A percentile compares a stretch with the other conserved stretches of the same genome.
These are phyloP conservation scores for Aspergillus versicolor DNA, from an alignment of 2,329 filamentous ascomycete species.

Conservation along the genomic window DNA sequence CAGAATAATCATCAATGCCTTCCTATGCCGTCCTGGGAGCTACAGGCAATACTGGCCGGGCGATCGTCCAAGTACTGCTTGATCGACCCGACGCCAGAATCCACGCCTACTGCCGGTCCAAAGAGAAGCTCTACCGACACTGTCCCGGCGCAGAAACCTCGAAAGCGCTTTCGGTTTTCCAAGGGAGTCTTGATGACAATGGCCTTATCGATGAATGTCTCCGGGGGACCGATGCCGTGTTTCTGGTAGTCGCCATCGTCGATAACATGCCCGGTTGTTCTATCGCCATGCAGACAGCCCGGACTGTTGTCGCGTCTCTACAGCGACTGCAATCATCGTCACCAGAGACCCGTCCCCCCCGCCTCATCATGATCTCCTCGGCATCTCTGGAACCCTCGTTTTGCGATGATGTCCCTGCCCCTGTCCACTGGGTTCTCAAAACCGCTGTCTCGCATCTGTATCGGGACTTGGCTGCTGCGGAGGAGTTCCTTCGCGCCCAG, in stretches of 20 bases:
- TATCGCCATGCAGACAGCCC: neutral
- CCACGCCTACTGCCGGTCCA: neutral
- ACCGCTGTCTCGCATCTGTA: constrained; percentile 22
- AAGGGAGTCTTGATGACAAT: neutral
- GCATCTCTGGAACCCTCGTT: constrained; percentile 1
- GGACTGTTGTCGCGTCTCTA: neutral
- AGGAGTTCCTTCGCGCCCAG: constrained; percentile 20
- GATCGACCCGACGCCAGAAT: neutral
- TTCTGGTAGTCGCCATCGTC: constrained; percentile 2
- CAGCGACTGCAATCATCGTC: neutral
- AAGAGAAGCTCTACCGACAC: neutral
- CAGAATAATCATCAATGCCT: neutral
- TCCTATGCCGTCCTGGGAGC: constrained; percentile 1
- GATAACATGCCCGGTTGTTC: constrained; percentile 4
- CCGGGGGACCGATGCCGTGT: constrained; percentile 3
- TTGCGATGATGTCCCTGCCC: constrained; percentile 21
- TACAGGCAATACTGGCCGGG: neutral
- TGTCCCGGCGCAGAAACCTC: neutral
- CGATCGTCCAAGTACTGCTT: constrained; percentile 4
- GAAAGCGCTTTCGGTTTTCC: neutral
- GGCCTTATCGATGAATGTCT: neutral
- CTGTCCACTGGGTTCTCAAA: constrained; percentile 17
- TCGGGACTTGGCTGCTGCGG: constrained; percentile 16
- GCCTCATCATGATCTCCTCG: neutral
- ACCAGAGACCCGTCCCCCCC: neutral